phyloP scores from a whole-genome alignment of 345 rosid species.

The Camelina hispida region DNA sequence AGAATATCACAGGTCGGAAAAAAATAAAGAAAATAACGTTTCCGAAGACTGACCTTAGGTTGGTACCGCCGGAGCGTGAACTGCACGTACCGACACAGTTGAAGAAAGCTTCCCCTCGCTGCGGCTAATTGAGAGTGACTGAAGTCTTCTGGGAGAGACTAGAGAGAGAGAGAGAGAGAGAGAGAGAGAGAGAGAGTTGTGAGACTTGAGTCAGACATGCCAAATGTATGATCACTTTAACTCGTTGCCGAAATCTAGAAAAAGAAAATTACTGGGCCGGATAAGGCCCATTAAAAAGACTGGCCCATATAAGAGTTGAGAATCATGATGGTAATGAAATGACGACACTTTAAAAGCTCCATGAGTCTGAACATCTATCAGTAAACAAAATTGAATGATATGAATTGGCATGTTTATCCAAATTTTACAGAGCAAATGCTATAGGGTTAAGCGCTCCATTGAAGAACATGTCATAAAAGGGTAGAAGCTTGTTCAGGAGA shows the following conservation, averaged over 20 bases:
- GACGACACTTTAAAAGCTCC: not conserved
- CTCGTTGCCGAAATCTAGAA: not conserved
- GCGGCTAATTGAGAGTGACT: not conserved
- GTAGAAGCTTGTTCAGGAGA: not conserved
- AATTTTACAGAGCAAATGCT: slow-evolving; percentile 19
- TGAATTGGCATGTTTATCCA: not conserved
- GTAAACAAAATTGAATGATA: not conserved
- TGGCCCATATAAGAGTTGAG: not conserved
- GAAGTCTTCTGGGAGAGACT: no score
- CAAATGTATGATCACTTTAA: not conserved
- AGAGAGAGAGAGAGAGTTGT: no score
- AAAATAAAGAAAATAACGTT: not conserved
- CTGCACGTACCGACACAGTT: not conserved
- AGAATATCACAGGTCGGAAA: not conserved
- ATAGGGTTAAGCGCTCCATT: not conserved
- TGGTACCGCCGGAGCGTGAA: slow-evolving; percentile 9
- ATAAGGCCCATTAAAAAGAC: not conserved
- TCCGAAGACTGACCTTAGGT: not conserved
- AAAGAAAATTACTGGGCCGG: not conserved
- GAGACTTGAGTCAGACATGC: not conserved
- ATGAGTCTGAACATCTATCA: not conserved
- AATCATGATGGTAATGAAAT: not conserved
- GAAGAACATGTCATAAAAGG: not conserved
- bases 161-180: not conserved
- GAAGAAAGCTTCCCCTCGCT: not conserved